Evolutionary conservation across 345 rosid genomes (phyloP).

Genomic region (Euphorbia pulcherrima): DNA sequence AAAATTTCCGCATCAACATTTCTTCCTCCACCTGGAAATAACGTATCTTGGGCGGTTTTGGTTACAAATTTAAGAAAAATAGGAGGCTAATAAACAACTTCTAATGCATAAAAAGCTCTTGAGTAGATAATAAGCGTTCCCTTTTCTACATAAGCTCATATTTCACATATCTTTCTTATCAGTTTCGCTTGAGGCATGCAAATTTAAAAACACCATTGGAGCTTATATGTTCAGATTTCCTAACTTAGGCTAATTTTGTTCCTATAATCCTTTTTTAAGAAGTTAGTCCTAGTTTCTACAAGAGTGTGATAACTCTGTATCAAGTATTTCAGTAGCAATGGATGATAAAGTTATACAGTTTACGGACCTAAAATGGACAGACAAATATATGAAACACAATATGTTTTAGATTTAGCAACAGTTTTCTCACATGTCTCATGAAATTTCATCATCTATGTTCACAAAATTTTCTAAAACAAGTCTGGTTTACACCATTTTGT

Average conservation of each 20-base stretch:
- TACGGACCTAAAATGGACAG: background rate
- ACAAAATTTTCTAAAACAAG: background rate
- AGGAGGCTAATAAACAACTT: background rate
- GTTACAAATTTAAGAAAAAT: background rate
- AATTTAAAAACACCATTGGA: background rate
- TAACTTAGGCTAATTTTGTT: background rate
- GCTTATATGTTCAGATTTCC: background rate
- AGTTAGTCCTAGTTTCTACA: background rate
- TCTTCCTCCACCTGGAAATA: constrained; percentile 66
- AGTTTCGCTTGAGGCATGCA: background rate
- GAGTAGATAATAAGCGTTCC: background rate
- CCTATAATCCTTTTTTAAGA: background rate
- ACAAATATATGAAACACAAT: background rate
- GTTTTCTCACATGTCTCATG: background rate
- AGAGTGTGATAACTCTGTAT: too few relatives aligned
- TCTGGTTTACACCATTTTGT: background rate
- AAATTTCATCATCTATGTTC: background rate
- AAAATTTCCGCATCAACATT: constrained; percentile 73
- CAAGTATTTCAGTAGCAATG: background rate
- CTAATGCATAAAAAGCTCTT: background rate
- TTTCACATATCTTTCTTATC: background rate
- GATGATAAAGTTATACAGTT: background rate
- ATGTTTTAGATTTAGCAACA: background rate
- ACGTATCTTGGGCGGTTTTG: background rate
- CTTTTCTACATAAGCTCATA: background rate